These are phyloP conservation scores for Heliamphora exappendiculata DNA, from an alignment of 148 eudicot species.

Conservation along the genomic window DNA sequence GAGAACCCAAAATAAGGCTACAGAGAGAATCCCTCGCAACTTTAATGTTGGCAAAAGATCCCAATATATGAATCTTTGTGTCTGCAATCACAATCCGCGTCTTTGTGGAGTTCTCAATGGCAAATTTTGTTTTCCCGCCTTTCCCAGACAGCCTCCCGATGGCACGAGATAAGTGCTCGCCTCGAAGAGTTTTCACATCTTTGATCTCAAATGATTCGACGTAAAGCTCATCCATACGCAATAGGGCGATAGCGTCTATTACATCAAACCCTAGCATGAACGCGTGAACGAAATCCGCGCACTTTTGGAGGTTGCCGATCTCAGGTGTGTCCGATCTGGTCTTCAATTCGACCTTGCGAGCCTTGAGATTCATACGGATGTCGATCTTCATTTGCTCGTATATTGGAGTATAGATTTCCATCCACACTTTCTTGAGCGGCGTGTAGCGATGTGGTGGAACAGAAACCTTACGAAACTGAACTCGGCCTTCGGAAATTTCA, in stretches of 20 bases:
- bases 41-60: constrained; percentile 61
- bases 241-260: constrained; percentile 56
- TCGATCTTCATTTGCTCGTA: constrained; percentile 80
- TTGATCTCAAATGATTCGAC: constrained; percentile 73
- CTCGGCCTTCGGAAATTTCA: constrained; percentile 67
- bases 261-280: constrained; percentile 82
- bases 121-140: constrained; percentile 84
- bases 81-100: constrained; percentile 84
- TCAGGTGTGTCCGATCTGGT: constrained; percentile 75
- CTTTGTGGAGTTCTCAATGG: constrained; percentile 78
- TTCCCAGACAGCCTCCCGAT: constrained; percentile 83
- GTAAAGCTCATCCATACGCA: constrained; percentile 72
- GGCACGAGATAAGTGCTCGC: constrained; percentile 80
- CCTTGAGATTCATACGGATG: constrained; percentile 74
- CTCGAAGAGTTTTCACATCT: constrained; percentile 76
- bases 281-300: constrained; percentile 79
- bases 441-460: constrained; percentile 76
- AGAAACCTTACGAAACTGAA: constrained; percentile 54
- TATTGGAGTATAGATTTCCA: constrained; percentile 70
- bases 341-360: constrained; percentile 64
- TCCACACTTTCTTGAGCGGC: constrained; percentile 69
- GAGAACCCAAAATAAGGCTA: constrained; percentile 79
- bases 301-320: constrained; percentile 61
- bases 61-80: constrained; percentile 64
- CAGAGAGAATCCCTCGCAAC: constrained; percentile 71